Evolutionary conservation across 2,329 filamentous ascomycete species (phyloP).

Genomic region (Nakataea oryzae): DNA sequence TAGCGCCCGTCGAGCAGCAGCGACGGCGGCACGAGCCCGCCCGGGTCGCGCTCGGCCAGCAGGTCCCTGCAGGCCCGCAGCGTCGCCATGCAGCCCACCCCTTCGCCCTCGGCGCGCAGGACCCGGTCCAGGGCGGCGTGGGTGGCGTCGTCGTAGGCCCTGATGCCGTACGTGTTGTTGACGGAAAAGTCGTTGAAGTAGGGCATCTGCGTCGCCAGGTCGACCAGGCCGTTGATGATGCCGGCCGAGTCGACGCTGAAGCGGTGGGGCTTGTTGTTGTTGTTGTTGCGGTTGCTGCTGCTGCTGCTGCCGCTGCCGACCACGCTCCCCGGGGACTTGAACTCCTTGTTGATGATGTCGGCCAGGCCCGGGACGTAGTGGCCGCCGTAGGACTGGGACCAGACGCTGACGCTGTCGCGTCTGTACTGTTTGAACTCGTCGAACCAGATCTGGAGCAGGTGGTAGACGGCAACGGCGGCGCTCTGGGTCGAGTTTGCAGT

Average conservation of each 20-base stretch:
- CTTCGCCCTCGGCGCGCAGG: not conserved
- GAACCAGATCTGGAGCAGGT: constrained; percentile 53
- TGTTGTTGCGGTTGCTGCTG: not conserved
- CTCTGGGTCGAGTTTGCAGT: constrained; percentile 46
- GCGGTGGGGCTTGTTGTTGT: not conserved
- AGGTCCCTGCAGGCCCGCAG: not conserved
- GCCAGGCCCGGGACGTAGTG: constrained; percentile 59
- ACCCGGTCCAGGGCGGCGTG: not conserved
- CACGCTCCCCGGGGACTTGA: not conserved
- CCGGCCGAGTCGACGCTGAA: constrained; percentile 23
- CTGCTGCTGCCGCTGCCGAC: not conserved
- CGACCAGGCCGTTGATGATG: constrained; percentile 46
- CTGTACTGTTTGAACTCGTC: constrained; percentile 48
- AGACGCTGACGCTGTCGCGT: constrained; percentile 46
- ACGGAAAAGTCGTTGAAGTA: constrained; percentile 31
- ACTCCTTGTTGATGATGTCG: not conserved
- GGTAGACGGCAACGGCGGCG: constrained; percentile 52
- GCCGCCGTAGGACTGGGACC: constrained; percentile 61
- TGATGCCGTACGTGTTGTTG: constrained; percentile 28
- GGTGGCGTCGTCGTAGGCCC: not conserved
- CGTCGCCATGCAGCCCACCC: not conserved
- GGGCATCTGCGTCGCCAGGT: constrained; percentile 31
- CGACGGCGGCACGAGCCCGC: not conserved
- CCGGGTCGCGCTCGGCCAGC: not conserved
- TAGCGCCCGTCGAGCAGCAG: not conserved